Conservation (phyloP, 208 protist genomes). For the Sergeia podlipaevii region DNA sequence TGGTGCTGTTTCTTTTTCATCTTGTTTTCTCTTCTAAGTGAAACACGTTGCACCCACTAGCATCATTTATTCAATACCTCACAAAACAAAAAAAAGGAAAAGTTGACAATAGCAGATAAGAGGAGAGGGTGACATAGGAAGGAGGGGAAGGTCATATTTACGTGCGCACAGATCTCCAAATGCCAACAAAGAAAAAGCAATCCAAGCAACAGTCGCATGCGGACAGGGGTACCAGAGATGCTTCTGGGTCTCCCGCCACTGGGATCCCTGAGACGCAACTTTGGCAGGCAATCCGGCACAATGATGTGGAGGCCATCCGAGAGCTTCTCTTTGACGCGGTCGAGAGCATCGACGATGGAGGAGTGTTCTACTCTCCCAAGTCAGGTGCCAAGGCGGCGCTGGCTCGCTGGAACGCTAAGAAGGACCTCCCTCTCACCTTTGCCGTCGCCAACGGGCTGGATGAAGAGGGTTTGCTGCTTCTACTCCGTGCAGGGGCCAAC, state of each 20-base stretch:
- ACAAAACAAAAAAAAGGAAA: background rate
- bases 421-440: slow-evolving; percentile 37
- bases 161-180: background rate
- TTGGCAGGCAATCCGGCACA: slow-evolving; percentile 40
- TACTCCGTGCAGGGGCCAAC: slow-evolving; percentile 37
- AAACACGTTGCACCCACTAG: too few species aligned
- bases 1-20: too few species aligned
- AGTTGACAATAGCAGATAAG: background rate
- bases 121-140: slow-evolving; percentile 1
- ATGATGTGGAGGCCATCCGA: slow-evolving; percentile 28
- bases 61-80: too few species aligned
- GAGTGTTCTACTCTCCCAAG: slow-evolving; percentile 4
- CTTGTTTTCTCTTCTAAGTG: too few species aligned
- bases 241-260: background rate
- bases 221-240: background rate
- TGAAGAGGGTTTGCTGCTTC: slow-evolving; percentile 17
- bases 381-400: slow-evolving; percentile 14
- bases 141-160: background rate
- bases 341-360: too few species aligned
- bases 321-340: slow-evolving; percentile 27
- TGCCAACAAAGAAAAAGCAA: slow-evolving; percentile 9
- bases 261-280: slow-evolving; percentile 17
- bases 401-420: slow-evolving; percentile 33
- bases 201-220: background rate
- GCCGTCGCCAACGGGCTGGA: slow-evolving; percentile 31